Evolutionary conservation across 805 yeast genomes (phyloP), one percentile per base, ranked within the genome.

Genomic region (Candida nitratophila): DNA sequence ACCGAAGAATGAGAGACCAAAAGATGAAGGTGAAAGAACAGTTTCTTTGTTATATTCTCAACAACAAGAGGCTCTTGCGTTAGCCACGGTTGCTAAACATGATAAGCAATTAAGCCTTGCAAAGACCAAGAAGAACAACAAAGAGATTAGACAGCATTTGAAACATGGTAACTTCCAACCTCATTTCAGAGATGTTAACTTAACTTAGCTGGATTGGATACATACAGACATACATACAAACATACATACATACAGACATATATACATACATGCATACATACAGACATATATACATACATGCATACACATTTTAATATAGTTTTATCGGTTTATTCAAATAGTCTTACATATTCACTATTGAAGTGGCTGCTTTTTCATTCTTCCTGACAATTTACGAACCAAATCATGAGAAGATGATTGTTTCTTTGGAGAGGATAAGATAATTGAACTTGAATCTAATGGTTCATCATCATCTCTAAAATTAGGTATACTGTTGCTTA

Each of bases 111-210:
- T 61, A 56, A 54, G 73, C 16, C 15, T 44, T 3, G 34, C 44
- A 14, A 52, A 55, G 15, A 39, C 36, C 12, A 53, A 44, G 22
- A 39, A 34, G 11, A 43, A 52, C 49, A 64, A 65, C 48, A 63
- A 61, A 48, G 55, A 63, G 21, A 50, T 69, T 42, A 60, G 65
- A 33, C 68, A 80, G 49, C 80, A 82, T 35, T 70, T 76, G 47
- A 82, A 77, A 61, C 76, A 76, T 57, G 66, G 78, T 58, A 91
- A 91, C 61, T 76, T 77, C 69, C 89, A 87, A 69, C 76, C 76
- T 38, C 90, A 89, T 58, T 86, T 63, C 68, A 74, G 93, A 59
- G 91, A 85, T 46, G 50, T 48, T 50, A 44, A 53, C 38, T 33
- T 48, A 39, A 37, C 42, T 30, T 57, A 79, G 34, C 32, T 27